A percentile compares a stretch with the other conserved stretches of the same genome.
Evolutionary conservation across 2,329 filamentous ascomycete species (phyloP).

Genomic region (Mariannaea sp.): DNA sequence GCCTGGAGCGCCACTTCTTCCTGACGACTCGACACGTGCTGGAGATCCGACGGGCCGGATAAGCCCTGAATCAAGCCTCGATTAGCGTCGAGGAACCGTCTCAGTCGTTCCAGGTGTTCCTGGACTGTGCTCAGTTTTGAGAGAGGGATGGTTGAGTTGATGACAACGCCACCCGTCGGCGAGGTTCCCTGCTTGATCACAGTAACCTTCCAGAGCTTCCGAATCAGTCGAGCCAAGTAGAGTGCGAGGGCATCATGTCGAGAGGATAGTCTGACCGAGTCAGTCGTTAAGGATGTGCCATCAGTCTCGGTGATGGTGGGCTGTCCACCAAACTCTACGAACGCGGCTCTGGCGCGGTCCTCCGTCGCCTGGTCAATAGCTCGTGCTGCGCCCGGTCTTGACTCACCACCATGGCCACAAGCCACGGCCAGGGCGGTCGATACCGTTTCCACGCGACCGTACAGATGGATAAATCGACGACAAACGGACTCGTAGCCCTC

Average conservation of each 20-base stretch:
- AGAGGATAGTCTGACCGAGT: slow-evolving; percentile 85
- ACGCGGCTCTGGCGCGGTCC: slow-evolving; percentile 82
- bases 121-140: slow-evolving; percentile 78
- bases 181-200: slow-evolving; percentile 64
- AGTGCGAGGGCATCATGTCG: slow-evolving; percentile 86
- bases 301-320: slow-evolving; percentile 79
- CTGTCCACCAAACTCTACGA: slow-evolving; percentile 91
- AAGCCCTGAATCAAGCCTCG: slow-evolving; percentile 90
- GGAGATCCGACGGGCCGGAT: slow-evolving; percentile 86
- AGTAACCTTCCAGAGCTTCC: slow-evolving; percentile 82
- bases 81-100: slow-evolving; percentile 85
- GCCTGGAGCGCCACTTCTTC: slow-evolving; percentile 92
- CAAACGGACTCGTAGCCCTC: slow-evolving; percentile 83
- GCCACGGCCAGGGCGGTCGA: slow-evolving; percentile 92
- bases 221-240: slow-evolving; percentile 86
- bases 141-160: slow-evolving; percentile 69
- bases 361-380: slow-evolving; percentile 84
- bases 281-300: slow-evolving; percentile 73
- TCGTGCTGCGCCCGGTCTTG: slow-evolving; percentile 70
- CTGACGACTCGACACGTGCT: slow-evolving; percentile 76
- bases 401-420: slow-evolving; percentile 87
- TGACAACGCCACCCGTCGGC: slow-evolving; percentile 63
- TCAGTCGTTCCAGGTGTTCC: slow-evolving; percentile 76
- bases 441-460: slow-evolving; percentile 86
- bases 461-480: slow-evolving; percentile 80